These are phyloP conservation scores for Kodamaea derodonti DNA, from an alignment of 1,139 yeast genomes.

Conservation along the genomic window DNA sequence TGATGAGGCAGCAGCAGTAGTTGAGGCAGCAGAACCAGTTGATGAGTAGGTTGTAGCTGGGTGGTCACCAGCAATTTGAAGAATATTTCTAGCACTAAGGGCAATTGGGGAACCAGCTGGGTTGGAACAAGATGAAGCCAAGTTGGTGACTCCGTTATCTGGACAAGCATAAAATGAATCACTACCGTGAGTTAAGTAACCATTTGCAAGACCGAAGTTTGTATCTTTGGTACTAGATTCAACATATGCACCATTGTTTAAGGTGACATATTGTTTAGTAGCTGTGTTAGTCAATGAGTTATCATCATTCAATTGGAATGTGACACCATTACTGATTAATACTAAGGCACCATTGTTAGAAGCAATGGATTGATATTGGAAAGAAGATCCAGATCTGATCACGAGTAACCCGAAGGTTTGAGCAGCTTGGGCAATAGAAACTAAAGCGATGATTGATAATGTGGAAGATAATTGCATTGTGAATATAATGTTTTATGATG, in stretches of 20 bases:
- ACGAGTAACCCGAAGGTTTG: conserved; percentile 9
- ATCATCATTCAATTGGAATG: conserved; percentile 7
- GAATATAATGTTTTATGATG: no score
- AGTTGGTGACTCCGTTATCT: conserved; percentile 2
- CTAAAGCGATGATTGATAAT: conserved; percentile 16
- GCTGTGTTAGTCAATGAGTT: conserved; percentile 6
- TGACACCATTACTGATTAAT: conserved; percentile 2
- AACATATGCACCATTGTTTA: conserved; percentile 3
- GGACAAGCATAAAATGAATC: conserved; percentile 9
- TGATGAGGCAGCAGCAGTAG: no score
- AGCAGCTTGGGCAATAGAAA: conserved; percentile 23
- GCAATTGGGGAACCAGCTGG: conserved; percentile 1
- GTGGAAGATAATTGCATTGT: conserved; percentile 14
- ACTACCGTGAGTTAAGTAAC: conserved; percentile 7
- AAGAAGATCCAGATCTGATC: conserved; percentile 7
- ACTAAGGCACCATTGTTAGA: conserved; percentile 4
- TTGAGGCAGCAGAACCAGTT: no score
- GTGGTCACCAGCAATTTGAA: no score
- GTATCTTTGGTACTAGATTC: conserved; percentile 2
- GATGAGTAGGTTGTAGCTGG: no score
- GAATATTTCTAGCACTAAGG: conserved; percentile 2
- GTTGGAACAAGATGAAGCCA: conserved; percentile 6
- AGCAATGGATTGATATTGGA: conserved; percentile 2
- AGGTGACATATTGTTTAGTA: conserved; percentile 5
- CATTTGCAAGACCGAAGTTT: conserved; percentile 7